Evolutionary conservation across 2,329 filamentous ascomycete genomes (phyloP), one percentile per base, ranked within the genome.

Genomic region (Pseudopithomyces maydicus): DNA sequence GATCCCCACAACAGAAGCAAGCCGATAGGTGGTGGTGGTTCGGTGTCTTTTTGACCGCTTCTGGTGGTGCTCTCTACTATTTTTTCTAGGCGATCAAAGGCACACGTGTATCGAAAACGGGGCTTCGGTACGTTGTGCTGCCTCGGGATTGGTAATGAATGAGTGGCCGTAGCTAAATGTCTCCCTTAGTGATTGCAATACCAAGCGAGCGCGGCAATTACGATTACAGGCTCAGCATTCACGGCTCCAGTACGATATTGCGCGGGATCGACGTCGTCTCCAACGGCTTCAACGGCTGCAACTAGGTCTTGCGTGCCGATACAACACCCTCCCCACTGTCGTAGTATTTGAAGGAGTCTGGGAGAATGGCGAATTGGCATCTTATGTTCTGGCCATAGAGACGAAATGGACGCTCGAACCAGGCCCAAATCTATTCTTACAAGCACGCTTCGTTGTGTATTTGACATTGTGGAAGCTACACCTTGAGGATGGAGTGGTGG

Each of bases 11-110:
- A 20, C 64, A 70, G 46, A 71, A 78, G 47, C 73, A 77, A 58
- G 75, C 79, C 0, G 80, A 82, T 52, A 67, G 74, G 15, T 75
- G 80, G 71, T 84, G 81, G 80, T 84, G 81, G 80, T 75, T 80
- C 22, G 82, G 81, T 1, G 58, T 82, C 10, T 73, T 74, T 43
- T 69, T 82, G 64, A 83, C 80, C 2, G 79, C 78, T 1, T 63
- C 80, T 12, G 81, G 82, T 20, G 77, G 80, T 2, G 46, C 82
- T 35, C 67, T 83, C 49, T 84, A 81, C 69, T 79, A 78, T 63
- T 77, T 75, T 61, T 77, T 78, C 55, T 79, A 66, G 29, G 29
- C 6, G 3, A 22, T 20, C 35, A 14, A 14, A 38, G 35, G 35
- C 35, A 29, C 26, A 29, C 26, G 5, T 29, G 26, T 29, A 29